Evolutionary conservation across 2,329 filamentous ascomycete species (phyloP).

Genomic region (Proliferodiscus dingleyae): DNA sequence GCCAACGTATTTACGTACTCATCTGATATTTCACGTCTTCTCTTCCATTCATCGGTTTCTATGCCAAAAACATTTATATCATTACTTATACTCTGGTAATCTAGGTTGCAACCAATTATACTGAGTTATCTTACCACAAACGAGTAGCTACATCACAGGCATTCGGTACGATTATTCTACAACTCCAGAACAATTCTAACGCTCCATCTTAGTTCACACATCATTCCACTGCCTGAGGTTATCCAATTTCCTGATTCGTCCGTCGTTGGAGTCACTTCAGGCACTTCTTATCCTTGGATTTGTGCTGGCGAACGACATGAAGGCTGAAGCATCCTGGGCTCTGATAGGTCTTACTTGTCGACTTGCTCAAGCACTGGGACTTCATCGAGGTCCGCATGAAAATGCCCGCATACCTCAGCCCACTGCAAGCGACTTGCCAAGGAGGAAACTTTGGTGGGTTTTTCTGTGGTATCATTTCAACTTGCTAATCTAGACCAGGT

Average conservation of each 20-base stretch:
- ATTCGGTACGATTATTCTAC: conserved; percentile 39
- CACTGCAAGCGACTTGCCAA: conserved; percentile 28
- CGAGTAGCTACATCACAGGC: conserved; percentile 35
- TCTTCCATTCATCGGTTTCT: too few species aligned
- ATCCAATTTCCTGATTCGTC: conserved; percentile 58
- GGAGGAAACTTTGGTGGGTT: conserved; percentile 29
- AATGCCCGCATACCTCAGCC: conserved; percentile 20
- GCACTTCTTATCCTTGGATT: conserved; percentile 59
- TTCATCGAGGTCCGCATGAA: conserved; percentile 40
- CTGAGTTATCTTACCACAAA: conserved; percentile 53
- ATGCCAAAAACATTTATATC: too few species aligned
- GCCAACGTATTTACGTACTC: too few species aligned
- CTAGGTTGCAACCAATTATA: conserved; percentile 62
- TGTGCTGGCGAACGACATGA: conserved; percentile 64
- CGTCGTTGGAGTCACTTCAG: conserved; percentile 62
- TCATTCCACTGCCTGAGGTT: conserved; percentile 61
- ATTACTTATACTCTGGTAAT: too few species aligned
- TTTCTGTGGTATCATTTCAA: background rate
- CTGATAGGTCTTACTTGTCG: conserved; percentile 59
- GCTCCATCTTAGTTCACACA: conserved; percentile 23
- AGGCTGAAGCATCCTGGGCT: conserved; percentile 64
- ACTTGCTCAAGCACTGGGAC: conserved; percentile 59
- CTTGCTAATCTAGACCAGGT: conserved; percentile 31
- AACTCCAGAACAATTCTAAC: background rate
- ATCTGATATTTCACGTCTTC: too few species aligned